These are phyloP conservation scores for Dipodascopsis uninucleata DNA, from an alignment of 805 yeast species.

Conservation along the genomic window DNA sequence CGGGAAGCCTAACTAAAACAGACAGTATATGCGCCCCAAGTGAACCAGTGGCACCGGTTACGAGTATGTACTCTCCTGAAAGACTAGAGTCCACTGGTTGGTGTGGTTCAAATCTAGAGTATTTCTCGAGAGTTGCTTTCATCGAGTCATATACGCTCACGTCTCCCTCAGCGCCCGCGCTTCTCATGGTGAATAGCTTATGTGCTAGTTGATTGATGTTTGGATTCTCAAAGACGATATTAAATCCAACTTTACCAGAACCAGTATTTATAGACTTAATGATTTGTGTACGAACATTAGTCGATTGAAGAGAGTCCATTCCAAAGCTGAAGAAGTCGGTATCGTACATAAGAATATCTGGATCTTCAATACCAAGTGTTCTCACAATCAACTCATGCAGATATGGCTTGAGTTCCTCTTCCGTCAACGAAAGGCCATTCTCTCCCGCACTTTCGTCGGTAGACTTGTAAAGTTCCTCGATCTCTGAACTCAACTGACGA, in stretches of 20 bases:
- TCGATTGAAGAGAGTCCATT: slow-evolving; percentile 1
- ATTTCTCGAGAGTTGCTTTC: slow-evolving; percentile 4
- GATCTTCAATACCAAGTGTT: background rate
- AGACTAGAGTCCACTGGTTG: background rate
- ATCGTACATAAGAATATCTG: background rate
- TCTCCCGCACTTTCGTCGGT: slow-evolving; percentile 1
- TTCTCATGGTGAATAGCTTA: background rate
- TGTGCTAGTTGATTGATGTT: slow-evolving; percentile 3
- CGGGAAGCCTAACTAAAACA: background rate
- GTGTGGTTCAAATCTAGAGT: background rate
- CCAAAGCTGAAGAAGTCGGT: slow-evolving; percentile 3
- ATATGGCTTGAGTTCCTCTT: background rate
- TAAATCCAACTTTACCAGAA: background rate
- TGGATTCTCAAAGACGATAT: slow-evolving; percentile 5
- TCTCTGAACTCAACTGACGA: background rate
- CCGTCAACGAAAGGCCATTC: background rate
- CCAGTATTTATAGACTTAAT: slow-evolving; percentile 1
- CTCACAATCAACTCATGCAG: background rate
- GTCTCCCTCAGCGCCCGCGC: background rate
- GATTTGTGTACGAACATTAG: background rate
- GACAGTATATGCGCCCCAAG: slow-evolving; percentile 6
- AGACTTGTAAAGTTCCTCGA: background rate
- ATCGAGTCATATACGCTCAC: background rate
- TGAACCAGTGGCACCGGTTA: slow-evolving; percentile 7
- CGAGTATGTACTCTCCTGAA: background rate